Evolutionary conservation across 148 eudicot genomes (phyloP).

Genomic region (Pharnaceum exiguum): DNA sequence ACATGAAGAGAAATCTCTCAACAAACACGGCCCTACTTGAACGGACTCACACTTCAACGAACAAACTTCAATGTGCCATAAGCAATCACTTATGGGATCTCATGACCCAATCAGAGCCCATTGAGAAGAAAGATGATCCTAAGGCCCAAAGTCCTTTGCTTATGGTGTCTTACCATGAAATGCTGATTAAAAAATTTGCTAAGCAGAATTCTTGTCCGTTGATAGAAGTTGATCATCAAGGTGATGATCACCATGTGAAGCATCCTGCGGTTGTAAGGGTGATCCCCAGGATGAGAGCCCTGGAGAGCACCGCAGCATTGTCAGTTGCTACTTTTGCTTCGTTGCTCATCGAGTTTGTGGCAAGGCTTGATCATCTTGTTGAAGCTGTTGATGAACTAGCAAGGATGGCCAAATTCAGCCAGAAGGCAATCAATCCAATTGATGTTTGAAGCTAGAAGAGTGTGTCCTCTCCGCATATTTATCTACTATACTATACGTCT

Average conservation of each 20-base stretch:
- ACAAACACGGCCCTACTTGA: conserved; percentile 21
- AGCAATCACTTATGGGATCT: conserved; percentile 46
- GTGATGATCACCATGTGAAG: conserved; percentile 16
- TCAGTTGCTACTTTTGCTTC: conserved; percentile 58
- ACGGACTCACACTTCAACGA: conserved; percentile 34
- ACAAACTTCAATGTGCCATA: conserved; percentile 43
- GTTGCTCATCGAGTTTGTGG: conserved; percentile 55
- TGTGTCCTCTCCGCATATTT: neutral
- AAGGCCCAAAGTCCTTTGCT: too few species aligned
- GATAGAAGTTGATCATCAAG: conserved; percentile 39
- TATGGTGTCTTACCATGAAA: conserved; percentile 39
- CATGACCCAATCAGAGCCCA: conserved; percentile 27
- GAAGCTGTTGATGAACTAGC: conserved; percentile 55
- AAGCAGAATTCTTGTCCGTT: conserved; percentile 57
- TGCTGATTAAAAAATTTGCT: conserved; percentile 40
- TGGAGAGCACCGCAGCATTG: conserved; percentile 43
- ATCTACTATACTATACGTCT: too few species aligned
- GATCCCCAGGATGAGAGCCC: conserved; percentile 34
- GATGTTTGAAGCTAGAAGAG: neutral
- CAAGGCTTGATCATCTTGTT: conserved; percentile 61
- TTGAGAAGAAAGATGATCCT: too few species aligned
- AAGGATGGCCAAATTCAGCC: conserved; percentile 44
- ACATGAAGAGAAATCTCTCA: conserved; percentile 39
- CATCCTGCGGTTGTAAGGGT: conserved; percentile 21
- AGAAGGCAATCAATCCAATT: neutral